Conservation (phyloP, 306 rosid species). For the Quercus variabilis region DNA sequence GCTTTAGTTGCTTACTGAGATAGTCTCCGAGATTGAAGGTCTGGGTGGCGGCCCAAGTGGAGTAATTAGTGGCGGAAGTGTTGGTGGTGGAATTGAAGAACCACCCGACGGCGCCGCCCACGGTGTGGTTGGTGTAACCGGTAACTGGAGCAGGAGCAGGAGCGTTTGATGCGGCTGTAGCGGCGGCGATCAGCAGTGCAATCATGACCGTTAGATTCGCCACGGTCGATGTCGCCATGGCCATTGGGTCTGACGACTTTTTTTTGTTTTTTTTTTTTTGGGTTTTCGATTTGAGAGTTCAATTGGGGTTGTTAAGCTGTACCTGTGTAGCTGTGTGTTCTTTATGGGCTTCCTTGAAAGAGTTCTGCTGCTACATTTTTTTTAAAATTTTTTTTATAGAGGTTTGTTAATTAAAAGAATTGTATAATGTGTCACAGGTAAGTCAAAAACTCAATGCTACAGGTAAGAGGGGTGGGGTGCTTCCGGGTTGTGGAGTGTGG, state of each 20-base stretch:
- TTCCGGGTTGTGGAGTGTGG: too few relatives aligned
- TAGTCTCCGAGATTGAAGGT: constrained; percentile 81
- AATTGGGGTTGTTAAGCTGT: neutral
- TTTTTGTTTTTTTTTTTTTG: neutral
- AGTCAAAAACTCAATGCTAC: too few relatives aligned
- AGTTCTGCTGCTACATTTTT: too few relatives aligned
- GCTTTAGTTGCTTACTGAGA: constrained; percentile 47
- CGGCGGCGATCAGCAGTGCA: constrained; percentile 16
- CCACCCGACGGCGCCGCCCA: constrained; percentile 77
- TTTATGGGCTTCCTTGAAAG: too few relatives aligned
- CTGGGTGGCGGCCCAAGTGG: constrained; percentile 69
- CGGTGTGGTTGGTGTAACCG: constrained; percentile 69
- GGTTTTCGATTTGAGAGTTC: neutral
- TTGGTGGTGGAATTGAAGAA: constrained; percentile 62
- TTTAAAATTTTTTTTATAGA: too few relatives aligned
- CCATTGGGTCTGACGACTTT: neutral
- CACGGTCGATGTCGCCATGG: neutral
- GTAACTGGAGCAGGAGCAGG: constrained; percentile 27
- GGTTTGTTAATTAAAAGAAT: too few relatives aligned
- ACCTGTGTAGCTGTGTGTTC: neutral
- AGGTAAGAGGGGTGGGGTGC: too few relatives aligned
- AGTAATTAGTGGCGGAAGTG: constrained; percentile 65
- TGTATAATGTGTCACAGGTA: too few relatives aligned
- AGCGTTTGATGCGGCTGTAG: neutral
- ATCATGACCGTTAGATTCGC: constrained; percentile 2